A percentile compares a stretch with the other conserved stretches of the same genome.
Evolutionary conservation across 345 rosid species (phyloP).

Genomic region (Salix suchowensis): DNA sequence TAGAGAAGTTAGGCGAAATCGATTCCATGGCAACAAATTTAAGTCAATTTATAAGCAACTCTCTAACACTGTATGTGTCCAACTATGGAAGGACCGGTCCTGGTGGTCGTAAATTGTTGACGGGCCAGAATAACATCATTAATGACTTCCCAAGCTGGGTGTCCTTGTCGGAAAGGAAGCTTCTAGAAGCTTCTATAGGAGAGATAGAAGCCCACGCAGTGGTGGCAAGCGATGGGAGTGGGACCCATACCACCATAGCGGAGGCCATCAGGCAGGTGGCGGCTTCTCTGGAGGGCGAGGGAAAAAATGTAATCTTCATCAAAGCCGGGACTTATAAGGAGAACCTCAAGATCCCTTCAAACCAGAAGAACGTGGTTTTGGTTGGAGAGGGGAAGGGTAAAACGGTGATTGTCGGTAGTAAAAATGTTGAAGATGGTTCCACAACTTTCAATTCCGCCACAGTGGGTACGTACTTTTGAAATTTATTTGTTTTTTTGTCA

Average conservation of each 20-base stretch:
- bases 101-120: constrained; percentile 13
- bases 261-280: constrained; percentile 30
- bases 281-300: constrained; percentile 22
- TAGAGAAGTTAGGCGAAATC: constrained; percentile 8
- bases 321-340: constrained; percentile 55
- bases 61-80: constrained; percentile 31
- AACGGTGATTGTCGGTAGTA: constrained; percentile 37
- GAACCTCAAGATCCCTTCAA: constrained; percentile 38
- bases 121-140: background rate
- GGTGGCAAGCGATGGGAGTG: constrained; percentile 53
- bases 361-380: constrained; percentile 50
- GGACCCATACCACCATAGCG: constrained; percentile 41
- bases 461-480: constrained; percentile 30
- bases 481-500: too few relatives aligned
- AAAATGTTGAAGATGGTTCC: constrained; percentile 38
- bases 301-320: constrained; percentile 42
- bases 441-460: constrained; percentile 49
- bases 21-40: constrained; percentile 31
- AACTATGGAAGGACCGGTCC: background rate
- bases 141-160: constrained; percentile 29
- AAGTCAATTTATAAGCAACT: constrained; percentile 26
- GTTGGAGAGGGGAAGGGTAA: constrained; percentile 58
- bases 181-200: constrained; percentile 41
- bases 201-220: constrained; percentile 42
- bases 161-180: constrained; percentile 27